A percentile compares a stretch with the other conserved stretches of the same genome.
These are phyloP conservation scores for Alternaria infectoria DNA, from an alignment of 2,329 filamentous ascomycete species.

Conservation along the genomic window DNA sequence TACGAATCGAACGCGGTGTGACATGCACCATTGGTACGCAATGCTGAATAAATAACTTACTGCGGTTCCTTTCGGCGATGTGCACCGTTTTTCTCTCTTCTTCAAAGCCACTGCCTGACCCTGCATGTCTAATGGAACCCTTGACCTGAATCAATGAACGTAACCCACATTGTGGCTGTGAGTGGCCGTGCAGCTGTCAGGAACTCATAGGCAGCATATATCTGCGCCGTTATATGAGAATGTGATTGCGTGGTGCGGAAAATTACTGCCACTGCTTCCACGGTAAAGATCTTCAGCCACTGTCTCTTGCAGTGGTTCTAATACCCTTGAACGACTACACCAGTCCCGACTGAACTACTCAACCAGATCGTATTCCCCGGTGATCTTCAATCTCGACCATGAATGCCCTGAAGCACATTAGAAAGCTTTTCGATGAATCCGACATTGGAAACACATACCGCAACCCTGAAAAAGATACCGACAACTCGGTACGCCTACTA, in stretches of 20 bases:
- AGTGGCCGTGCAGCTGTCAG: not conserved
- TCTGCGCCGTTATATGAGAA: not conserved
- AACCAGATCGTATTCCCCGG: accelerated
- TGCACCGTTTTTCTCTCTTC: not conserved
- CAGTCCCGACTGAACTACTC: not conserved
- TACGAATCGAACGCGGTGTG: not conserved
- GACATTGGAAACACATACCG: not conserved
- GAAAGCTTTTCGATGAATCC: not conserved
- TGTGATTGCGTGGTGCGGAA: not conserved
- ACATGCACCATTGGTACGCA: not conserved
- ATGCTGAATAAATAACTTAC: not conserved
- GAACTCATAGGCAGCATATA: not conserved
- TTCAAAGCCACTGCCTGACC: not conserved
- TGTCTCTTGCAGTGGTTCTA: not conserved
- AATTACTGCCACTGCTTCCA: not conserved
- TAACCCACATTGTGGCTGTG: not conserved
- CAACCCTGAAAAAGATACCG: not conserved
- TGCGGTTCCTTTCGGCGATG: not conserved
- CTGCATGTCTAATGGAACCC: not conserved
- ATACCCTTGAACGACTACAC: not conserved
- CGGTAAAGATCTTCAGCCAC: not conserved
- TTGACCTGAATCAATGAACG: not conserved
- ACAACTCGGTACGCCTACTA: not conserved
- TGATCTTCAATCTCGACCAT: not conserved
- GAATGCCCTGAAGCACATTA: not conserved